Conservation (phyloP, 306 rosid genomes). For the Prunus mongolica region DNA sequence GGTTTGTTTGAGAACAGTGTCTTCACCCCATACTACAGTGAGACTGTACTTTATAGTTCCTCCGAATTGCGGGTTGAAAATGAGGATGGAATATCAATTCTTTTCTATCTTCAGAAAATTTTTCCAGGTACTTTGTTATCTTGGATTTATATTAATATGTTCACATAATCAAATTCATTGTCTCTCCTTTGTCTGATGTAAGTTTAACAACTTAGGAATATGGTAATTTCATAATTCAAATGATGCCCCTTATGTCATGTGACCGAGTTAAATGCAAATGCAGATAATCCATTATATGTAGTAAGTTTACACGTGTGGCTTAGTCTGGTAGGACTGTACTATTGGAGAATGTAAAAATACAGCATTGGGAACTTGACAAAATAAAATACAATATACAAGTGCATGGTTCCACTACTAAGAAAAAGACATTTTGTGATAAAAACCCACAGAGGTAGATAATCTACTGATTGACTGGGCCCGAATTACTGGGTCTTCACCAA, state of each 20-base stretch:
- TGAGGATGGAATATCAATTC: conserved; percentile 88
- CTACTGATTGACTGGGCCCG: no score
- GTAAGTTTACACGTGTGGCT: background rate
- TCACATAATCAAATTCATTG: background rate
- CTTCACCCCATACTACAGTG: conserved; percentile 98
- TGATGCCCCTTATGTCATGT: background rate
- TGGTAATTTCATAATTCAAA: background rate
- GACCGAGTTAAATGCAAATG: background rate
- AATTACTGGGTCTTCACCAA: no score
- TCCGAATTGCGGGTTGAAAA: conserved; percentile 83
- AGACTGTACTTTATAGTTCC: conserved; percentile 86
- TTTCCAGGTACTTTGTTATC: conserved; percentile 70
- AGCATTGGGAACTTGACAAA: no score
- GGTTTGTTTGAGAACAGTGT: conserved; percentile 54
- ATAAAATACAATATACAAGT: no score
- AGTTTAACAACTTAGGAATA: no score
- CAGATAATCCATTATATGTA: background rate
- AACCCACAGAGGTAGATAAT: no score
- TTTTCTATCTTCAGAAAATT: conserved; percentile 96
- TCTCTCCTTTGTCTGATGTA: background rate
- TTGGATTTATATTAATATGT: background rate
- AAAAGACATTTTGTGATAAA: no score
- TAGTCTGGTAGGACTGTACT: background rate
- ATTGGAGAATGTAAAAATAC: no score
- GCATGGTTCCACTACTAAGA: no score